Base-by-base conservation (phyloP, 768 basidiomycete species). In the Mycena crocata region DNA sequence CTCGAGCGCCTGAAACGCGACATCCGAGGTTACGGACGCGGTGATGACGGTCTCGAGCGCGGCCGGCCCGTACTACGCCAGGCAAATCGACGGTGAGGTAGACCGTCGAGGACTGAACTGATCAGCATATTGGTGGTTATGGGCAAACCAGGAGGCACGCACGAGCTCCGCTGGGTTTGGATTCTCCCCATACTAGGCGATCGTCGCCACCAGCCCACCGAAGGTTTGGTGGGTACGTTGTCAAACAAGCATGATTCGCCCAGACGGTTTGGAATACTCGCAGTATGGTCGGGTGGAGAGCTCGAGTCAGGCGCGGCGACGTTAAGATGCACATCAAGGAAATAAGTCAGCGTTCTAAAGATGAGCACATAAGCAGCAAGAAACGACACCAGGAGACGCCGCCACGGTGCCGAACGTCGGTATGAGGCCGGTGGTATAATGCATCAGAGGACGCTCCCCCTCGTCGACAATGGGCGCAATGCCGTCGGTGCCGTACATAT, bases 381-480 rank as follows among this genome's bases (percentile, higher is more conserved):
- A n/a, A n/a, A n/a, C 81, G 17, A 86, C 76, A 6, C 77, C 84
- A 19, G 83, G 84, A 13, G 74, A 74, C 21, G 86, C 83, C 37
- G 86, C 71, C 17, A 82, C 67, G 23, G 73, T 75, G 24, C 83
- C 84, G 40, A 78, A 79, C 1, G 42, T 44, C 34, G 70, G 45
- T 8, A 64, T 46, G 32, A 72, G 63, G 28, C 72, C 73, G 40
- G 68, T 70, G 72, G 46, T 14, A 17, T 12, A 59, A 44, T n/a
- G 23, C 46, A 64, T 40, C 9, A n/a, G n/a, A n/a, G n/a, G n/a
- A n/a, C n/a, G 14, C 64, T 46, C 40, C 24, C 91, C 91, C 75
- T 93, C 92, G 69, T 93, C 91, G 44, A 93, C 77, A 31, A 93
- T 72, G 68, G 92, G 79, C 0, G 88, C 83, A 68, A 89, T 84